phyloP scores from a whole-genome alignment of 768 basidiomycete species.

The Termitomyces sp. region DNA sequence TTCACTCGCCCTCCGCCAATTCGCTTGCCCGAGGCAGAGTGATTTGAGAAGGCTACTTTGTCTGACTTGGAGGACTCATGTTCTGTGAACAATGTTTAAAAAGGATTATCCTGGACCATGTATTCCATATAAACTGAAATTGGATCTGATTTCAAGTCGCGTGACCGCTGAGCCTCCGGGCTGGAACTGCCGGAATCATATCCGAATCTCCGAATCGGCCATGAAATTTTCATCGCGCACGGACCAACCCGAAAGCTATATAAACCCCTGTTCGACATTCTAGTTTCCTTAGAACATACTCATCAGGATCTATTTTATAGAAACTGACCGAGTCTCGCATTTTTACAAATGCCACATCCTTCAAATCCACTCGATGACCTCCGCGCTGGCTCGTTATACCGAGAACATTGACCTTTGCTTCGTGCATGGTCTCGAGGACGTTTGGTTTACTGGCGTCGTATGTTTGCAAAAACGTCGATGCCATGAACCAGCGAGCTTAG shows the following conservation, averaged over 20 bases:
- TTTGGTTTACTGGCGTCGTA: constrained; percentile 10
- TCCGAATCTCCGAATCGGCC: background rate
- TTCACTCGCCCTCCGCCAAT: background rate
- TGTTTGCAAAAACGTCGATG: constrained; percentile 4
- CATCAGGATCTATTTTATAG: constrained; percentile 25
- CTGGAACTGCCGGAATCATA: background rate
- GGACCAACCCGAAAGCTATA: constrained; percentile 6
- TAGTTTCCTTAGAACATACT: constrained; percentile 20
- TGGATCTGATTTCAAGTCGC: too few species aligned
- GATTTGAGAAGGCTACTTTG: background rate
- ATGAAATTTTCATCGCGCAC: constrained; percentile 7
- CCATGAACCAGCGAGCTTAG: constrained; percentile 14
- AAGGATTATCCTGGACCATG: background rate
- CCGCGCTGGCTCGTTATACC: constrained; percentile 18
- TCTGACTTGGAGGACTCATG: too few species aligned
- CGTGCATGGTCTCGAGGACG: constrained; percentile 19
- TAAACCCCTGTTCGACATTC: background rate
- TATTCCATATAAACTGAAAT: too few species aligned
- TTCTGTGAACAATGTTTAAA: too few species aligned
- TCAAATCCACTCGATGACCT: constrained; percentile 22
- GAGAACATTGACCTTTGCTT: constrained; percentile 17
- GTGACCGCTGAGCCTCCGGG: background rate
- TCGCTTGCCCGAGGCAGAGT: background rate
- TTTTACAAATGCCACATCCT: constrained; percentile 24
- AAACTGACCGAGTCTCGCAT: constrained; percentile 25